Evolutionary conservation across 768 basidiomycete species (phyloP), one percentile per base, ranked within the genome.

Genomic region (Trametopsis cervina): DNA sequence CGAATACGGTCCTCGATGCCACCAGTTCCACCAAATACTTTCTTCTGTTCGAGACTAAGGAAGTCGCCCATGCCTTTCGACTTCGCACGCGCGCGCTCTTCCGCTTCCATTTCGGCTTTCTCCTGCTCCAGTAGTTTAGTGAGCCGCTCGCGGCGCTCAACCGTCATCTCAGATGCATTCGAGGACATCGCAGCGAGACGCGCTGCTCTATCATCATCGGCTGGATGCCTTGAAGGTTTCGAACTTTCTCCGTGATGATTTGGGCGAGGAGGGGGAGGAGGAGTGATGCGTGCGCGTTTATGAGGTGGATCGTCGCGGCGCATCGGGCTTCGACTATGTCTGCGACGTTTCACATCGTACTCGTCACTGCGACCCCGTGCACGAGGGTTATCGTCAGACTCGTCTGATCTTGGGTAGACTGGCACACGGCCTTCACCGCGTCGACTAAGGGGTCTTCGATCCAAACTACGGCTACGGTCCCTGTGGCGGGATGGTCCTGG

Each of bases 171-270:
- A n/a, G 70, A 63, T 1, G 95, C 95, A 50, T 84, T 79, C 1
- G 75, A 66, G 20, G 83, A 67, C 95, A 98, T 98, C 4, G 91
- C 86, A 0, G 90, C 94, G 23, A 98, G 71, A n/a, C 89, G 83
- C 22, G 88, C 86, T 2, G 83, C 82, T 26, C 93, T 84, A 15
- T 33, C 29, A 23, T 83, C 85, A 1, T 75, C 71, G 6, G 66
- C 61, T 44, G 56, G 50, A 42, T 62, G 56, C 26, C 60, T 44
- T 24, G 49, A 23, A 21, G 56, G 56, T 17, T 44, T 39, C 53
- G 60, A 46, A 50, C 17, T 51, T 37, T 48, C 42, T 56, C 23
- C 57, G 61, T 42, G 61, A 49, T 5, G 53, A 55, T 17, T 51
- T 41, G 38, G 65, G 57, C 42, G 55, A 10, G 74, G 72, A 23